Evolutionary conservation across 306 rosid genomes (phyloP).

Genomic region (Inga oerstediana): DNA sequence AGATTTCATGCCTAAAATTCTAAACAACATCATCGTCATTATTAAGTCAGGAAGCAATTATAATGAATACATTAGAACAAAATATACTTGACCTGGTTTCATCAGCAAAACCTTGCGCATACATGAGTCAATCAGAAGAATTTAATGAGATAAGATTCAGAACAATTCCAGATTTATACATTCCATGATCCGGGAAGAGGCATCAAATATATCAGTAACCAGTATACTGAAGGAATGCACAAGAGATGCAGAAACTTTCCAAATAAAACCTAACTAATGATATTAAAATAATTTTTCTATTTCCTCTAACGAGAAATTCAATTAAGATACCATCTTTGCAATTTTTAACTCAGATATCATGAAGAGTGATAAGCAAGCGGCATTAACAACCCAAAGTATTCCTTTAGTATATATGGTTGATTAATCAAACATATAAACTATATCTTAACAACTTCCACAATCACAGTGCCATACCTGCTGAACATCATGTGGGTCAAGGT

Average conservation of each 20-base stretch:
- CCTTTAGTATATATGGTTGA: background rate
- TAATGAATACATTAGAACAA: background rate
- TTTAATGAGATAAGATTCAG: background rate
- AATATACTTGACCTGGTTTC: conserved; percentile 5
- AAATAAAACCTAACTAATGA: background rate
- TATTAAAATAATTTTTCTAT: background rate
- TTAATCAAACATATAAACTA: background rate
- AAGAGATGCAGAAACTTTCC: background rate
- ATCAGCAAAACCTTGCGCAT: background rate
- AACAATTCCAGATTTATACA: background rate
- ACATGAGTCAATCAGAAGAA: background rate
- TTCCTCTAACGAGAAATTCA: background rate
- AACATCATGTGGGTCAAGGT: conserved; percentile 95
- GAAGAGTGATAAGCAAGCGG: background rate
- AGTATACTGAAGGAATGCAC: background rate
- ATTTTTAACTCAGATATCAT: background rate
- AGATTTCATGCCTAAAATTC: background rate
- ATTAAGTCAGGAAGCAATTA: background rate
- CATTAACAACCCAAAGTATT: background rate
- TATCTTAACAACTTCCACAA: conserved; percentile 24
- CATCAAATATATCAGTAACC: background rate
- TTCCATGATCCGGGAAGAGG: background rate
- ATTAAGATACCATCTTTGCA: background rate
- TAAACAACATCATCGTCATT: background rate
- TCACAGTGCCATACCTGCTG: conserved; percentile 59